Conservation (phyloP, 495 filamentous ascomycete species). For the Amniculicola lignicola region DNA sequence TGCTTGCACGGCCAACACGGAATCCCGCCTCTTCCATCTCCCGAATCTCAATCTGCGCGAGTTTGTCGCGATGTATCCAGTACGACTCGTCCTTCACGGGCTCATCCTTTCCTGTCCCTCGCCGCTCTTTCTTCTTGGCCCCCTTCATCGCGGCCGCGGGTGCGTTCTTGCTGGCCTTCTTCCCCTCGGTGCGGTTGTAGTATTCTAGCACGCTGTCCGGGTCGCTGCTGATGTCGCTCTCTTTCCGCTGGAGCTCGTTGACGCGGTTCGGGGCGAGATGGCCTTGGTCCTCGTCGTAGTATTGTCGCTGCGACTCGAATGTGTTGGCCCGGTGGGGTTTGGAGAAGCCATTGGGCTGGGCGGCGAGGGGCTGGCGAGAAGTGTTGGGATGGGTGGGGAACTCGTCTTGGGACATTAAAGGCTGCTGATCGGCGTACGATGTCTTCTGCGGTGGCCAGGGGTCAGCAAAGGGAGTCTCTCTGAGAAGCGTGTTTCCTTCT, state of each 20-base stretch:
- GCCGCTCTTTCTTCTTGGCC: conserved; percentile 41
- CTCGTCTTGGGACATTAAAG: conserved; percentile 34
- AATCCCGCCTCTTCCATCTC: conserved; percentile 92
- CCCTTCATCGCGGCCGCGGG: conserved; percentile 32
- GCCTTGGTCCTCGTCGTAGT: conserved; percentile 27
- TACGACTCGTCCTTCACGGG: conserved; percentile 57
- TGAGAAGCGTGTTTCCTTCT: too few species aligned
- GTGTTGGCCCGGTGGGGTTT: conserved; percentile 17
- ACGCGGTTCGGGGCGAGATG: conserved; percentile 25
- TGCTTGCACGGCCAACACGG: conserved; percentile 55
- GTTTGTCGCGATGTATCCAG: conserved; percentile 97
- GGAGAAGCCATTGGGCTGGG: conserved; percentile 29
- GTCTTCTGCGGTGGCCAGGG: conserved; percentile 10
- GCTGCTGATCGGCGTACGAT: conserved; percentile 19
- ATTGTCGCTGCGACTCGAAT: conserved; percentile 20
- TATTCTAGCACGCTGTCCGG: conserved; percentile 56
- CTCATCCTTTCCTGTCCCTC: conserved; percentile 7
- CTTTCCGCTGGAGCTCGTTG: conserved; percentile 41
- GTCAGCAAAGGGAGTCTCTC: conserved; percentile 9
- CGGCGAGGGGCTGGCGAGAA: conserved; percentile 30
- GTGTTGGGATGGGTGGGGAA: conserved; percentile 18
- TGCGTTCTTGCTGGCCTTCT: conserved; percentile 35
- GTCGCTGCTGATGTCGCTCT: conserved; percentile 54
- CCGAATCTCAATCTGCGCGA: conserved; percentile 87
- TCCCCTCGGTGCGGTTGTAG: conserved; percentile 46